phyloP scores from a whole-genome alignment of 2,329 filamentous ascomycete genomes.

The Calonectria hongkongensis region DNA sequence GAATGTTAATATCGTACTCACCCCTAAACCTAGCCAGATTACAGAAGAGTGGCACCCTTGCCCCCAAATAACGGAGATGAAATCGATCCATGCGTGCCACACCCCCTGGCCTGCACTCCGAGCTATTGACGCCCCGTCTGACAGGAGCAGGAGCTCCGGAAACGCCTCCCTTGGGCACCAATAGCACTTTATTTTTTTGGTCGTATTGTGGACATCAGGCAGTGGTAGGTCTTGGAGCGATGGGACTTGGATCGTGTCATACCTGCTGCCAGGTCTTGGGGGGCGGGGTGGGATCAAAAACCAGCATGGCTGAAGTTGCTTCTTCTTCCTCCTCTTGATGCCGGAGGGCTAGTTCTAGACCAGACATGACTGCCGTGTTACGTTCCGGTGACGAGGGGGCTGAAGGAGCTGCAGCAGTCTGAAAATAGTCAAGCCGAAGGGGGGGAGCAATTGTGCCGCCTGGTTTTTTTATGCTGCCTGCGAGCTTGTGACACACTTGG shows the following conservation, averaged over 20 bases:
- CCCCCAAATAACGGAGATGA: background rate
- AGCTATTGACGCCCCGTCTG: slow-evolving; percentile 19
- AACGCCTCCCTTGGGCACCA: slow-evolving; percentile 1
- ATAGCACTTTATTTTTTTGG: background rate
- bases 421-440: background rate
- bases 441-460: background rate
- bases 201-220: background rate
- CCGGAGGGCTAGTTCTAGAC: background rate
- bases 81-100: slow-evolving; percentile 30
- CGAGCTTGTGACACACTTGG: slow-evolving; percentile 6
- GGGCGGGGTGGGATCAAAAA: background rate
- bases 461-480: background rate
- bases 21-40: background rate
- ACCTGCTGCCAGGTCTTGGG: background rate
- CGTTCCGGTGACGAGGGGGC: background rate
- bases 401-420: background rate
- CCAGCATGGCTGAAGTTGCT: background rate
- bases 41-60: background rate
- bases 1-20: background rate
- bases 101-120: background rate
- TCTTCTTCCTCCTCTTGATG: background rate
- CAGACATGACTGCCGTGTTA: slow-evolving; percentile 4
- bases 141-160: slow-evolving; percentile 35
- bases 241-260: background rate
- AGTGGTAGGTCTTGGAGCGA: background rate